A percentile compares a stretch with the other conserved stretches of the same genome.
Evolutionary conservation across 176 grass and related monocot species (phyloP).

Genomic region (Typha latifolia): DNA sequence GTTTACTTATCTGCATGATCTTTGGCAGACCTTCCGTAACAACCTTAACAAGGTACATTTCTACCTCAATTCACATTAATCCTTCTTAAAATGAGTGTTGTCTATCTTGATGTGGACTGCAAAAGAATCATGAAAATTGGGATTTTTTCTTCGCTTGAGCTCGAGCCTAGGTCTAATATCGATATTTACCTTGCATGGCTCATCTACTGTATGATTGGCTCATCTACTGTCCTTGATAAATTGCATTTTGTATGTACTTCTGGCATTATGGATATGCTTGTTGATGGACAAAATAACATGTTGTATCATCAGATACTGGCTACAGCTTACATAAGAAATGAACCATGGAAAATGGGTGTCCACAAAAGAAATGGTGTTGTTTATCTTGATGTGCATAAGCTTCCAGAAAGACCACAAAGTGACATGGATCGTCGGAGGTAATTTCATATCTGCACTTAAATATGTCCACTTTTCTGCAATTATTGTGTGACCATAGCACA

Average conservation of each 20-base stretch:
- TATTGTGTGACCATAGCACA: neutral
- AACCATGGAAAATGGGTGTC: conserved; percentile 99
- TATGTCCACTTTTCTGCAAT: neutral
- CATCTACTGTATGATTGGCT: neutral
- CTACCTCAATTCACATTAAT: neutral
- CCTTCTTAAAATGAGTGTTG: neutral
- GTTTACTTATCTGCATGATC: conserved; percentile 21
- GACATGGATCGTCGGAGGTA: conserved; percentile 59
- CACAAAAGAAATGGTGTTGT: conserved; percentile 89
- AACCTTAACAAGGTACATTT: conserved; percentile 96
- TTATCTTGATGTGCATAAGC: conserved; percentile 97
- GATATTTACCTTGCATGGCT: neutral
- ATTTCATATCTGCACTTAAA: conserved; percentile 4
- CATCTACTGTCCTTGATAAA: neutral
- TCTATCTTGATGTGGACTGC: neutral
- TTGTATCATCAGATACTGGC: conserved; percentile 69
- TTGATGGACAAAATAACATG: conserved; percentile 6
- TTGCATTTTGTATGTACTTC: conserved; percentile 1
- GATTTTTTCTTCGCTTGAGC: neutral
- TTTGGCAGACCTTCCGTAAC: conserved; percentile 92
- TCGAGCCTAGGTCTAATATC: neutral
- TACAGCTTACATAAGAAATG: conserved; percentile 78
- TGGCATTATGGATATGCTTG: conserved; percentile 13
- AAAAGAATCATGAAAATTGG: neutral
- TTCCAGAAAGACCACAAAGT: conserved; percentile 82